Evolutionary conservation across 2,329 filamentous ascomycete genomes (phyloP).

Genomic region (Stachybotrys chartarum): DNA sequence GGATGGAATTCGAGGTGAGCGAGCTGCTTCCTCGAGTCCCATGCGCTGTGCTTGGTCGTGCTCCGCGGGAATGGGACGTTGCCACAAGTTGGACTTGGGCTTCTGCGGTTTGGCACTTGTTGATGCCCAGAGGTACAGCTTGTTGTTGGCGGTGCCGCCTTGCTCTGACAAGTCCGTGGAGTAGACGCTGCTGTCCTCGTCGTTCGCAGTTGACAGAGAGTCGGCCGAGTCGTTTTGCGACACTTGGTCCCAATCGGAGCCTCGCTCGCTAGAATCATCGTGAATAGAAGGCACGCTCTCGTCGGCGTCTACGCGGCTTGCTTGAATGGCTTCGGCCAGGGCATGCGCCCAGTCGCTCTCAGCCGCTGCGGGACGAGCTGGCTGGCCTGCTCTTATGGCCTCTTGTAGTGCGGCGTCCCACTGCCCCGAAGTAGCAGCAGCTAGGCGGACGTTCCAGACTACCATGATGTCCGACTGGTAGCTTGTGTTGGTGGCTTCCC

Average conservation of each 20-base stretch:
- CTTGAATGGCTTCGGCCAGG: neutral
- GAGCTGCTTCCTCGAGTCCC: neutral
- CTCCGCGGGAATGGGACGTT: neutral
- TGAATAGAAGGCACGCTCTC: neutral
- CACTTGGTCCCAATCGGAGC: neutral
- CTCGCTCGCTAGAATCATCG: neutral
- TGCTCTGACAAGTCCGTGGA: neutral
- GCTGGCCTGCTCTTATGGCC: slow-evolving; percentile 9
- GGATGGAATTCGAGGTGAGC: neutral
- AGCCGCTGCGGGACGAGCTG: slow-evolving; percentile 1
- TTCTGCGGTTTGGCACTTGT: neutral
- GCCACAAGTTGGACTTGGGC: neutral
- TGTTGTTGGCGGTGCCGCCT: neutral
- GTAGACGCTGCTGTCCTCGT: neutral
- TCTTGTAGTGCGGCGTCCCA: slow-evolving; percentile 32
- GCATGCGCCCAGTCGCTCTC: slow-evolving; percentile 5
- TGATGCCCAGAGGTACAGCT: neutral
- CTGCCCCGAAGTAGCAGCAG: slow-evolving; percentile 16
- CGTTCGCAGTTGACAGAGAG: neutral
- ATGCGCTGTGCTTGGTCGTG: neutral
- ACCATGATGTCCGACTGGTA: slow-evolving; percentile 1
- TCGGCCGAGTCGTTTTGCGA: neutral
- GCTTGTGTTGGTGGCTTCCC: slow-evolving; percentile 8
- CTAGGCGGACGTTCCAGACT: slow-evolving; percentile 6
- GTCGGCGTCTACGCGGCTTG: neutral